Evolutionary conservation across 495 filamentous ascomycete genomes (phyloP).

Genomic region (Parathielavia hyrcaniae): DNA sequence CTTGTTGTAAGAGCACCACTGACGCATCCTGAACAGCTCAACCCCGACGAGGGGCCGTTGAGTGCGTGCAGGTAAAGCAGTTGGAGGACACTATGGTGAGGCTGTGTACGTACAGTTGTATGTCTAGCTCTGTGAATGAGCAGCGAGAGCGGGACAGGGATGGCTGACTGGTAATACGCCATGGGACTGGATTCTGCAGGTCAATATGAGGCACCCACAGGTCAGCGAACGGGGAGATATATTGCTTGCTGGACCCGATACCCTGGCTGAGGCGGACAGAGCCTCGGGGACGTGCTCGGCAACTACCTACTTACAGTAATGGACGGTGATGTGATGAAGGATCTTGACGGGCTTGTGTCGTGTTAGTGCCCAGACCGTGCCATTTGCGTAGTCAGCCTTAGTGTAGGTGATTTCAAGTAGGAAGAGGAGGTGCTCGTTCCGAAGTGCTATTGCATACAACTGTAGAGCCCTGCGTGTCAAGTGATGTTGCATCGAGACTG

Average conservation of each 20-base stretch:
- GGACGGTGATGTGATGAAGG: conserved; percentile 9
- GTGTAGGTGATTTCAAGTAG: background rate
- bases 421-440: conserved; percentile 20
- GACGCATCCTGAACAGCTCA: background rate
- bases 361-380: background rate
- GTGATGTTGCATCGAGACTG: conserved; percentile 10
- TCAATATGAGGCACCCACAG: background rate
- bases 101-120: background rate
- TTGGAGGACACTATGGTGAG: background rate
- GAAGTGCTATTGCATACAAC: conserved; percentile 5
- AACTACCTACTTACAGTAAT: background rate
- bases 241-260: conserved; percentile 25
- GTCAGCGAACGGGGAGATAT: background rate
- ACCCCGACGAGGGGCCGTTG: background rate
- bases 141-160: conserved; percentile 9
- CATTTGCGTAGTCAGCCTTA: conserved; percentile 4
- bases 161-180: background rate
- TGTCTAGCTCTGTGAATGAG: conserved; percentile 7
- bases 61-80: conserved; percentile 2
- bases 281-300: background rate
- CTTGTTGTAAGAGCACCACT: background rate
- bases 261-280: conserved; percentile 24
- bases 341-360: conserved; percentile 11
- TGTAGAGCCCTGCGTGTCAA: conserved; percentile 1
- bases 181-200: background rate